phyloP scores from a whole-genome alignment of 108 stramenopile species.

The Phaeodactylum tricornutum region DNA sequence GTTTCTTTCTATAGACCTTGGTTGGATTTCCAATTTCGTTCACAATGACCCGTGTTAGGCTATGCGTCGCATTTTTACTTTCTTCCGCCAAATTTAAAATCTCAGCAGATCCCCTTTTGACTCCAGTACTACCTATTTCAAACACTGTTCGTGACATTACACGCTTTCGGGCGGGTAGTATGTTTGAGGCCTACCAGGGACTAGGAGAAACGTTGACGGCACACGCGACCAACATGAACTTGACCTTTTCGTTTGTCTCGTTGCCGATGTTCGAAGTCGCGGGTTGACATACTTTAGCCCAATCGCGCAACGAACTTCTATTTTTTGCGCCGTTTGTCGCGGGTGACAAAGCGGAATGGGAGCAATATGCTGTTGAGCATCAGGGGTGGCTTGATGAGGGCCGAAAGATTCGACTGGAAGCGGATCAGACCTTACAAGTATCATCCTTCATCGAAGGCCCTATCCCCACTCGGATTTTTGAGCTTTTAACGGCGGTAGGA shows the following conservation, averaged over 20 bases:
- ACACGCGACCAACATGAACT: not conserved
- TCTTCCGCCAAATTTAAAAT: not conserved
- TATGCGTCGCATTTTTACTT: no score
- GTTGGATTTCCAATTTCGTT: no score
- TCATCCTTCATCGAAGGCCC: no score
- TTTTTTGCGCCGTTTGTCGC: constrained; percentile 2
- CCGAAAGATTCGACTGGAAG: not conserved
- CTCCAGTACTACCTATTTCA: constrained; percentile 1
- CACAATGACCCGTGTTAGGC: no score
- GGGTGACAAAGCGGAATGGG: constrained; percentile 1
- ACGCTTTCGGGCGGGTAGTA: no score
- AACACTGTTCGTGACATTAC: not conserved
- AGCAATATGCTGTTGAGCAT: constrained; percentile 1
- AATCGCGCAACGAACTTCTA: constrained; percentile 1
- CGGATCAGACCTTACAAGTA: no score
- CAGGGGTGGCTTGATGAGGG: constrained; percentile 5
- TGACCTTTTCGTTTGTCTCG: constrained; percentile 15
- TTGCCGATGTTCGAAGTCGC: constrained; percentile 6
- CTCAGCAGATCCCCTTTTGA: not conserved
- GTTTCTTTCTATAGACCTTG: no score
- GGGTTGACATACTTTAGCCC: not conserved
- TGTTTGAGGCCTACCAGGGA: not conserved
- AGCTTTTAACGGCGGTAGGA: no score
- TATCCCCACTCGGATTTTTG: no score
- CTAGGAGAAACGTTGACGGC: not conserved